Base-by-base conservation (phyloP, 2,329 filamentous ascomycete species). In the Aphanoascus verrucosus region DNA sequence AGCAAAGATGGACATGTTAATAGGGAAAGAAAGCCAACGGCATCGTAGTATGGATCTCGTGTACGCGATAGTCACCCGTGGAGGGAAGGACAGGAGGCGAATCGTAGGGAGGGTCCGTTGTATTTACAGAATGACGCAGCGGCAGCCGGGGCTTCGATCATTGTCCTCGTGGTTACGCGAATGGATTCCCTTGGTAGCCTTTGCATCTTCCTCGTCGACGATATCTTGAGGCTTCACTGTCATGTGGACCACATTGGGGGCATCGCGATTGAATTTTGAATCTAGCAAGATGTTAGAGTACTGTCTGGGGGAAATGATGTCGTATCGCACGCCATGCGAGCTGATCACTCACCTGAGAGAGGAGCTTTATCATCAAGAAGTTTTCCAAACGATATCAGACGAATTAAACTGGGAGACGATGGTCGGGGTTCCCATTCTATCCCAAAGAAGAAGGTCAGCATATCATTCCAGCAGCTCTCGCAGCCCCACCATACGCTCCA, bases 241-340 rank as follows among this genome's bases (percentile, higher is more conserved):
- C 88, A 95, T 94, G 69, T 95, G 89, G n/a, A 95, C 83, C 28
- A 94, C 86, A 60, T 94, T 94, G 6, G 86, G 81, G 9, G 77
- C 74, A 58, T 88, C 84, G 31, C 77, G 76, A 63, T 81, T 86
- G 64, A 94, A 88, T 57, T 82, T 85, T 64, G 87, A 90, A 60
- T 90, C 88, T 94, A 63, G 15, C 17, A 44, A 14, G 9, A 1
- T 14, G 19, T 52, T 44, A 12, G 40, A 32, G 48, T 7, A 31
- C 32, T 15, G 23, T 34, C 37, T 43, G 52, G 51, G 15, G 42
- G 52, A 48, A 28, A 28, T 3, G 23, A 28, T 28, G 7, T 28
- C 23, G 23, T 28, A 28, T 28, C 23, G 23, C 23, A 7, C 23
- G 15, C 47, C 19, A 5, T 31, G 15, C 35, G 35, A 37, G n/a